Conservation (phyloP, 192 early-diverging fungal genomes). For the Entophlyctis luteolus region DNA sequence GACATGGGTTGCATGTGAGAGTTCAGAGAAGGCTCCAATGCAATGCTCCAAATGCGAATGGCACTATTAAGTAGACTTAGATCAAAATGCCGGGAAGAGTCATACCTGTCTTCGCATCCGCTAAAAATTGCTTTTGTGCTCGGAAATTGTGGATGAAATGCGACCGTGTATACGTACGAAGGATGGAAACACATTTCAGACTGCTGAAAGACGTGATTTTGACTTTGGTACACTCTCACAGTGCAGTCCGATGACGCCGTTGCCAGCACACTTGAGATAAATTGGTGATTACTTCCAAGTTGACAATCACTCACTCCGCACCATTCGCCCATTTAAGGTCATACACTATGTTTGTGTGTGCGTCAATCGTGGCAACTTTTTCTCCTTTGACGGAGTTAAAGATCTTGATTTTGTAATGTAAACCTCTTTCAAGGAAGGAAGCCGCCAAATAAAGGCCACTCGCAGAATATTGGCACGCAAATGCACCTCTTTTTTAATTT, state of each 20-base stretch:
- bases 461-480: slow-evolving; percentile 41
- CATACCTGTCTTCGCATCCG: slow-evolving; percentile 40
- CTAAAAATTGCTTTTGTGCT: slow-evolving; percentile 26
- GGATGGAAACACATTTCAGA: slow-evolving; percentile 33
- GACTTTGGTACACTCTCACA: slow-evolving; percentile 38
- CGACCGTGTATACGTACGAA: slow-evolving; percentile 39
- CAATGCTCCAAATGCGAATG: slow-evolving; percentile 38
- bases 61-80: too few relatives aligned
- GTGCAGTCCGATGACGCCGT: slow-evolving; percentile 47
- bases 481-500: slow-evolving; percentile 33
- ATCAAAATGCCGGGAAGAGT: too few relatives aligned
- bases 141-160: slow-evolving; percentile 25
- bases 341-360: slow-evolving; percentile 49
- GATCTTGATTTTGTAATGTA: slow-evolving; percentile 41
- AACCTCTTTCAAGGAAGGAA: slow-evolving; percentile 16
- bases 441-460: slow-evolving; percentile 44
- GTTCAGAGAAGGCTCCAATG: not conserved
- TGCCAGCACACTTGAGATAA: slow-evolving; percentile 27
- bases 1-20: slow-evolving; percentile 11
- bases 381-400: slow-evolving; percentile 37
- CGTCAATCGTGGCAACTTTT: slow-evolving; percentile 34
- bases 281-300: not conserved
- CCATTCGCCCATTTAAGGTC: slow-evolving; percentile 41
- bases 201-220: slow-evolving; percentile 15
- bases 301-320: slow-evolving; percentile 33